phyloP scores from a whole-genome alignment of 345 rosid species.

The Angophora floribunda region DNA sequence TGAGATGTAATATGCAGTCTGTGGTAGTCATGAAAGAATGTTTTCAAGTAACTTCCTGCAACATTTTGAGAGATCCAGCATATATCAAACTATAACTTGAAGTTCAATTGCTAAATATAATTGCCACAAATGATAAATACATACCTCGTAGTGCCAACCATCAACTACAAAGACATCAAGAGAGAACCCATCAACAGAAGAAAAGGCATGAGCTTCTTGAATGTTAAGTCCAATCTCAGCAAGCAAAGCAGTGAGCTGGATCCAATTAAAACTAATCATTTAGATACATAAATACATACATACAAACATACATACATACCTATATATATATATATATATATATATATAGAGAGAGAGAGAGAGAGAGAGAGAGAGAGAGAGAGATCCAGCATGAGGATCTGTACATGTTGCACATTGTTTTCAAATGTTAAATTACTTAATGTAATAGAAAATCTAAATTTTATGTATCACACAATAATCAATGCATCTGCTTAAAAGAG shows the following conservation, averaged over 20 bases:
- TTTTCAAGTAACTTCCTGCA: background rate
- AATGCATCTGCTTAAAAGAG: background rate
- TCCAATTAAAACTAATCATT: background rate
- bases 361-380: background rate
- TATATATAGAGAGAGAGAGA: background rate
- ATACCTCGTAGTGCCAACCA: conserved; percentile 91
- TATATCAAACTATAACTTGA: background rate
- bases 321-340: accelerated
- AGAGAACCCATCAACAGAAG: conserved; percentile 92
- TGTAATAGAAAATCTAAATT: background rate
- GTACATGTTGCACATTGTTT: background rate
- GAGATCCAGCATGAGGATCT: background rate
- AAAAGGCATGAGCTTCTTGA: conserved; percentile 98
- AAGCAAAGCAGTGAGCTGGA: conserved; percentile 79
- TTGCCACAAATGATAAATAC: background rate
- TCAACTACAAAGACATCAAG: conserved; percentile 94
- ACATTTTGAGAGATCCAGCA: background rate
- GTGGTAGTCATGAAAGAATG: background rate
- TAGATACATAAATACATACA: background rate
- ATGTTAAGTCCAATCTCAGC: conserved; percentile 94
- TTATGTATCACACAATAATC: background rate
- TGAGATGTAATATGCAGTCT: background rate
- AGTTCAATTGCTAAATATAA: background rate
- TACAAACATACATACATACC: background rate
- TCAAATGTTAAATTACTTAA: background rate